Conservation (phyloP, 1,139 yeast species). For the Casaregolazyma lundiana region DNA sequence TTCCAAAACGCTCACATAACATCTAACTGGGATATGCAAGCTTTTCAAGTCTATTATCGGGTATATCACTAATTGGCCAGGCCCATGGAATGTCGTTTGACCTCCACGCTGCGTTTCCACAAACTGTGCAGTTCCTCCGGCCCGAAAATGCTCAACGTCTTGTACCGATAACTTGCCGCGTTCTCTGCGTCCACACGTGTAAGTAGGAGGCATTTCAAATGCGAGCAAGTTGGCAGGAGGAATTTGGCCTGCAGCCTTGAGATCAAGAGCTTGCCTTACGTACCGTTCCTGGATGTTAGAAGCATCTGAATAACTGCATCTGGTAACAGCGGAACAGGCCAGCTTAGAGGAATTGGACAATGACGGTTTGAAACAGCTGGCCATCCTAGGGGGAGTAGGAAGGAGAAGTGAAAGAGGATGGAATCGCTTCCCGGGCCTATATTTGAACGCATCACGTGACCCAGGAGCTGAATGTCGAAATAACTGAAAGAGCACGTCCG, state of each 20-base stretch:
- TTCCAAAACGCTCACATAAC: constrained; percentile 72
- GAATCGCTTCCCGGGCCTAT: too few relatives aligned
- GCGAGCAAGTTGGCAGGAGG: constrained; percentile 44
- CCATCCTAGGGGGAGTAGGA: background rate
- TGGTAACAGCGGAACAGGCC: constrained; percentile 1
- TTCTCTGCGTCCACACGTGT: constrained; percentile 86
- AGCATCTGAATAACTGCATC: constrained; percentile 48
- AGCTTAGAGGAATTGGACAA: constrained; percentile 1
- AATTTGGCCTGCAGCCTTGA: constrained; percentile 37
- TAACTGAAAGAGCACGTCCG: too few relatives aligned
- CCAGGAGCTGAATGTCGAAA: too few relatives aligned
- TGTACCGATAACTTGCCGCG: constrained; percentile 41
- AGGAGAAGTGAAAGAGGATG: background rate
- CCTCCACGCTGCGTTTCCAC: constrained; percentile 92
- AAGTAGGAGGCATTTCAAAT: constrained; percentile 81
- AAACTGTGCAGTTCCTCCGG: constrained; percentile 44
- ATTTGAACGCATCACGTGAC: background rate
- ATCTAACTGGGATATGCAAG: constrained; percentile 60
- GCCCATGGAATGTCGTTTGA: constrained; percentile 93
- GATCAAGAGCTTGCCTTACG: constrained; percentile 58
- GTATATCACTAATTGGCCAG: constrained; percentile 88
- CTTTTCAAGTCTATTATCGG: constrained; percentile 69
- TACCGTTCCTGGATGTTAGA: constrained; percentile 56
- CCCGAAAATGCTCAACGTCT: constrained; percentile 29
- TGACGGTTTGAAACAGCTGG: constrained; percentile 5